Conservation (phyloP, 106 monocot genomes). For the Phalaenopsis aphrodite region DNA sequence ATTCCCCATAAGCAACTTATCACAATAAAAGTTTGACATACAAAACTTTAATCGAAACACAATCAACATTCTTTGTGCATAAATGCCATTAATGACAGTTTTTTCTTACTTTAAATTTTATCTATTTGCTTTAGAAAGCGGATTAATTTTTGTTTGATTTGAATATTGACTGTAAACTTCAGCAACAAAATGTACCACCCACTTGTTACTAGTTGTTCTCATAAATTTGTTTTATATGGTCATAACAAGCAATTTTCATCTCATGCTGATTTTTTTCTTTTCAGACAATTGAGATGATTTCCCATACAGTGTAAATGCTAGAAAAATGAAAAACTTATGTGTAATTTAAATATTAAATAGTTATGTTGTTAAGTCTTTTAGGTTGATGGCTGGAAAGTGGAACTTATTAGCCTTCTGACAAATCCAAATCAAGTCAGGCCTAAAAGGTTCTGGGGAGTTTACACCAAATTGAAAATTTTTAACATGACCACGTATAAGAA, state of each 20-base stretch:
- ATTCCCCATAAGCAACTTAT: too few relatives aligned
- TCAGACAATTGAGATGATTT: background rate
- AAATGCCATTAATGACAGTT: too few relatives aligned
- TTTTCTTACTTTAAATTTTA: too few relatives aligned
- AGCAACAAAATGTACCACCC: too few relatives aligned
- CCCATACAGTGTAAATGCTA: background rate
- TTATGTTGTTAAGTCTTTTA: constrained; percentile 17
- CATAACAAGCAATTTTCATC: background rate
- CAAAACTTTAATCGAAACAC: too few relatives aligned
- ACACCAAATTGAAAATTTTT: constrained; percentile 96
- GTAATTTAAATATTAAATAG: constrained; percentile 7
- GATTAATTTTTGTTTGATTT: too few relatives aligned
- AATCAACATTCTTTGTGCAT: too few relatives aligned
- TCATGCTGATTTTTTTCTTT: background rate
- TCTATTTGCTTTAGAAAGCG: too few relatives aligned
- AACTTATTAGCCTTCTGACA: constrained; percentile 67
- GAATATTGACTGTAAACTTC: too few relatives aligned
- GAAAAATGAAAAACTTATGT: background rate
- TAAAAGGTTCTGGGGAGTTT: constrained; percentile 99
- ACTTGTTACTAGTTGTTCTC: too few relatives aligned
- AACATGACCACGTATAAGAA: constrained; percentile 88
- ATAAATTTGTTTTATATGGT: background rate
- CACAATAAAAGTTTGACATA: too few relatives aligned
- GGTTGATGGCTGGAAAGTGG: constrained; percentile 98
- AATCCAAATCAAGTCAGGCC: constrained; percentile 91